phyloP scores from a whole-genome alignment of 2,329 filamentous ascomycete species.

The Diaporthe velutina region DNA sequence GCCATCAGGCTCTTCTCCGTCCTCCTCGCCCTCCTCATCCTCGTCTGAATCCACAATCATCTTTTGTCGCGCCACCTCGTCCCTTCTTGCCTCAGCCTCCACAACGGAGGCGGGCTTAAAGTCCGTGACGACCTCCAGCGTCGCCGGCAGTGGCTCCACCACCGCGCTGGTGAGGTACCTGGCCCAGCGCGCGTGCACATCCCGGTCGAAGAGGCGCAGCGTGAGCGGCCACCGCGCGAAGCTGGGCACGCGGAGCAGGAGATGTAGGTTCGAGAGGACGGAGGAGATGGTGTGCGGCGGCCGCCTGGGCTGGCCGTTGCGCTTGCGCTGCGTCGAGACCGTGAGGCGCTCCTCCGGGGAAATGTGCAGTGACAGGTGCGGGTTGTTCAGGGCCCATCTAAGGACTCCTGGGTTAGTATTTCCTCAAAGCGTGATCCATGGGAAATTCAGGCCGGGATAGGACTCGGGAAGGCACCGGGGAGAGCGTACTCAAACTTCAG shows the following conservation, averaged over 20 bases:
- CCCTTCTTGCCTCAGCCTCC: constrained; percentile 23
- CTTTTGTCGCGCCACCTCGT: neutral
- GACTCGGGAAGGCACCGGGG: neutral
- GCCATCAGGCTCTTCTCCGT: constrained; percentile 15
- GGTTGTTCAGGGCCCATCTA: constrained; percentile 91
- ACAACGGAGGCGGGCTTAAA: constrained; percentile 52
- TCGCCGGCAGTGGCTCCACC: constrained; percentile 59
- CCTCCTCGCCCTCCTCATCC: neutral
- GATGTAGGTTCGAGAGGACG: constrained; percentile 83
- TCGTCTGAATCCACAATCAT: neutral
- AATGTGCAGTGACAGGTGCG: constrained; percentile 85
- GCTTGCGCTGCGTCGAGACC: constrained; percentile 63
- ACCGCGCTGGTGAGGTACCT: constrained; percentile 63
- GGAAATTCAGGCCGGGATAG: neutral
- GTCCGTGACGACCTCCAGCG: constrained; percentile 70
- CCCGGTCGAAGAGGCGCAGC: constrained; percentile 81
- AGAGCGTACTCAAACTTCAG: constrained; percentile 90
- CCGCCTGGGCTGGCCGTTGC: constrained; percentile 66
- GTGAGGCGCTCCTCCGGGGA: constrained; percentile 72
- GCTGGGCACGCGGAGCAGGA: constrained; percentile 82
- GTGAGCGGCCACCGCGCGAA: constrained; percentile 87
- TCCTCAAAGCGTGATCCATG: too few relatives aligned
- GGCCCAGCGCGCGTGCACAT: constrained; percentile 79
- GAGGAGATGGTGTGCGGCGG: constrained; percentile 74
- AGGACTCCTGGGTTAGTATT: neutral